Percentiles rank a stretch among this genome's conserved stretches.
Evolutionary conservation across 495 filamentous ascomycete genomes (phyloP).

Genomic region (Annulohypoxylon moriforme): DNA sequence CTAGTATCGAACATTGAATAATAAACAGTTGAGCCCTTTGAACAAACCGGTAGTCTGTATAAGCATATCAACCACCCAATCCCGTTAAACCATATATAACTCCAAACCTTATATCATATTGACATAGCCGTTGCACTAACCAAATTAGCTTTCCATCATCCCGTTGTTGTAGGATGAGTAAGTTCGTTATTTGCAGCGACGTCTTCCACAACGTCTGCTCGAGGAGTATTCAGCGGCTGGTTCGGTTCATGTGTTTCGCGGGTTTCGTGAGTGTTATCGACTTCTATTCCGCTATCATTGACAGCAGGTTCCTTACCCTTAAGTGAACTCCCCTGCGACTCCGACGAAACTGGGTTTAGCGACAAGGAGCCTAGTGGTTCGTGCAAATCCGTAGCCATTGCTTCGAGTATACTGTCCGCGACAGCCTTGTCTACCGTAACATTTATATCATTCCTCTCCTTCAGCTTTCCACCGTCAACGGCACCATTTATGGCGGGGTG

Average conservation of each 20-base stretch:
- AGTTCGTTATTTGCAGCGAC: background rate
- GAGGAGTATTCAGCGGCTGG: background rate
- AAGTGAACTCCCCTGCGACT: conserved; percentile 7
- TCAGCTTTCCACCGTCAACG: background rate
- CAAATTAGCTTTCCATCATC: conserved; percentile 4
- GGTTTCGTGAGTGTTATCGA: background rate
- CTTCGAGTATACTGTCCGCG: conserved; percentile 43
- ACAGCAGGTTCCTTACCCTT: conserved; percentile 45
- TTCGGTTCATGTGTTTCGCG: background rate
- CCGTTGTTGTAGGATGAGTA: conserved; percentile 4
- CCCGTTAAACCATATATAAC: background rate
- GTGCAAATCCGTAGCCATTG: conserved; percentile 42
- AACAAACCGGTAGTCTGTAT: background rate
- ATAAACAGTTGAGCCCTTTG: background rate
- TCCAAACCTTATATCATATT: conserved; percentile 20
- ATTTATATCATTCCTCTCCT: background rate
- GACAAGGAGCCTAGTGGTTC: conserved; percentile 22
- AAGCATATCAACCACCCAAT: background rate
- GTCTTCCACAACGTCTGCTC: background rate
- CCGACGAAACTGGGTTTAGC: conserved; percentile 7
- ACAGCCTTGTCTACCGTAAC: conserved; percentile 38
- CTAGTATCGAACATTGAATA: background rate
- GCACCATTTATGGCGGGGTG: background rate
- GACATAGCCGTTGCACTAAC: background rate
- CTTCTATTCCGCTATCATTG: conserved; percentile 22